These are phyloP conservation scores for Coleophoma eucalyptorum DNA, from an alignment of 2,329 filamentous ascomycete species.

Conservation along the genomic window DNA sequence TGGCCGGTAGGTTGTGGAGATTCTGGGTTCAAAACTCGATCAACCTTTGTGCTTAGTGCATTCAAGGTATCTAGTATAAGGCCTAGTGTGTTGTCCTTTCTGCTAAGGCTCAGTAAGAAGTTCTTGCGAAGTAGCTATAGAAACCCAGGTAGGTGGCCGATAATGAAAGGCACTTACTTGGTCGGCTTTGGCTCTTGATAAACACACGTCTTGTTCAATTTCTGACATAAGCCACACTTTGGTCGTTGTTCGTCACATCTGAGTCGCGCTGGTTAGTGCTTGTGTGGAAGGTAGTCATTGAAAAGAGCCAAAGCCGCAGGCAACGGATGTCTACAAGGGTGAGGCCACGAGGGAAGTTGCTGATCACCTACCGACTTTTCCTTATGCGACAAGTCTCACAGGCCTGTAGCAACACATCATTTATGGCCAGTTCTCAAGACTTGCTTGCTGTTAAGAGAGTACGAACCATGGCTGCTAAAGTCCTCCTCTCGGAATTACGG, in stretches of 20 bases:
- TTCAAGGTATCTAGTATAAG: neutral
- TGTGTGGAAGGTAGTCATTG: too few species aligned
- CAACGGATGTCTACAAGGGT: too few species aligned
- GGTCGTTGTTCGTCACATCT: neutral
- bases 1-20: neutral
- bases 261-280: too few species aligned
- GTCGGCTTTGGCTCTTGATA: slow-evolving; percentile 2
- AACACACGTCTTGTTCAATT: neutral
- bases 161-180: neutral
- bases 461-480: neutral
- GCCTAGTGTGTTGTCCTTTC: neutral
- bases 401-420: neutral
- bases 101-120: neutral
- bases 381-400: neutral
- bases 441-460: neutral
- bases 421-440: neutral
- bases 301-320: too few species aligned
- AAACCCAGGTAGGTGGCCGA: neutral
- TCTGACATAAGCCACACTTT: neutral
- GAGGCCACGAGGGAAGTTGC: too few species aligned
- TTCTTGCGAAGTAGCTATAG: neutral
- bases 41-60: neutral
- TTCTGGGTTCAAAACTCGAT: neutral
- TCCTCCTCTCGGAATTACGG: neutral
- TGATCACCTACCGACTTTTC: neutral